A percentile compares a stretch with the other conserved stretches of the same genome.
Conservation (phyloP, 1,284 basidiomycete species). For the Leccinum fallax region DNA sequence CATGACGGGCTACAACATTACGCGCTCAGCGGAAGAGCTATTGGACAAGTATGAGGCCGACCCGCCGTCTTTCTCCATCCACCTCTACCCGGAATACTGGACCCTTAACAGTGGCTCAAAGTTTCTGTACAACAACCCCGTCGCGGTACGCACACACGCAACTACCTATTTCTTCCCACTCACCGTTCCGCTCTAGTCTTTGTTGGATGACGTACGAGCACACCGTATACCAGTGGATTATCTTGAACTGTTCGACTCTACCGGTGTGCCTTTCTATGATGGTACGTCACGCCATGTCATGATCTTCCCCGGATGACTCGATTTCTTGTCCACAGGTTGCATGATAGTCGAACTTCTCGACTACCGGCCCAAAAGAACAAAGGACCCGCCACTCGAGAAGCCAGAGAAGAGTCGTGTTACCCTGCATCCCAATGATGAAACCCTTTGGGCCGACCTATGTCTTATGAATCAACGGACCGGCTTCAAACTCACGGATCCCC, state of each 20-base stretch:
- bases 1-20: constrained; percentile 73
- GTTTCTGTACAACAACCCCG: constrained; percentile 76
- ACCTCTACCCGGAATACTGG: constrained; percentile 78
- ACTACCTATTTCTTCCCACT: constrained; percentile 3
- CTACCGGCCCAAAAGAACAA: constrained; percentile 59
- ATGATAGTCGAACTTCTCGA: constrained; percentile 80
- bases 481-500: constrained; percentile 63
- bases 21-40: constrained; percentile 59
- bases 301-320: constrained; percentile 1
- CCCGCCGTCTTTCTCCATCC: constrained; percentile 72
- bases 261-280: constrained; percentile 75
- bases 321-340: constrained; percentile 53
- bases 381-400: constrained; percentile 54
- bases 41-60: constrained; percentile 56
- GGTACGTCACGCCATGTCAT: constrained; percentile 43
- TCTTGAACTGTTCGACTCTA: constrained; percentile 71
- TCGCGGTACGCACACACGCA: constrained; percentile 52
- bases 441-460: constrained; percentile 76
- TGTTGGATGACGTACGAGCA: constrained; percentile 77
- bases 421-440: constrained; percentile 72
- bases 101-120: constrained; percentile 74
- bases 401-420: constrained; percentile 69
- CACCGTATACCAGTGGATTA: constrained; percentile 82
- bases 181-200: constrained; percentile 46
- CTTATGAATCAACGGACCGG: constrained; percentile 59